Conservation (phyloP, 768 basidiomycete species). For the Mrakia hoshinonis region DNA sequence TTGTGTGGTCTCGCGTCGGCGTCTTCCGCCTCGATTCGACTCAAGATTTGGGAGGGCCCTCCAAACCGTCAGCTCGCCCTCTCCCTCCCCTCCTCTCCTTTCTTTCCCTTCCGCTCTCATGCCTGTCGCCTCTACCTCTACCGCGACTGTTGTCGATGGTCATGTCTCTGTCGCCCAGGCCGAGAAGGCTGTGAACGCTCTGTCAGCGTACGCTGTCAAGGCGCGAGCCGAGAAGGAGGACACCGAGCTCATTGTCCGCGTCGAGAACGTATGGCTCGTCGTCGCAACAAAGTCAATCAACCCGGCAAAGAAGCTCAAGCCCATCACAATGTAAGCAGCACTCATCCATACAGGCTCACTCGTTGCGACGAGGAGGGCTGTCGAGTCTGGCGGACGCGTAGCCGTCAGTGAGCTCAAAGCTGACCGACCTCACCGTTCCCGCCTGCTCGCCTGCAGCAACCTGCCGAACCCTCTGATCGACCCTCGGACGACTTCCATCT, state of each 20-base stretch:
- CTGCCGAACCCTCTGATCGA: slow-evolving; percentile 74
- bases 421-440: neutral
- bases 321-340: slow-evolving; percentile 75
- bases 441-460: slow-evolving; percentile 45
- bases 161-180: slow-evolving; percentile 50
- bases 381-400: too few relatives aligned
- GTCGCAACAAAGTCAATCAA: slow-evolving; percentile 76
- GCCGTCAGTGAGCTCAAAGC: neutral
- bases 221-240: slow-evolving; percentile 58
- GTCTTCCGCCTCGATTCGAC: neutral
- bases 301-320: slow-evolving; percentile 66
- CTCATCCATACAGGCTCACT: too few relatives aligned
- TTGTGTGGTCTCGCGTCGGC: neutral
- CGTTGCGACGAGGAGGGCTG: too few relatives aligned
- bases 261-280: slow-evolving; percentile 81
- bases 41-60: too few relatives aligned
- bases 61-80: neutral
- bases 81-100: neutral
- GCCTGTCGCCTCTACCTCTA: neutral
- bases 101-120: slow-evolving; percentile 1
- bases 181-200: slow-evolving; percentile 65
- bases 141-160: slow-evolving; percentile 3
- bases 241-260: slow-evolving; percentile 66
- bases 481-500: slow-evolving; percentile 69
- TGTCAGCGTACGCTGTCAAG: slow-evolving; percentile 62